These are phyloP conservation scores for Globisporangium orthogonon DNA, from an alignment of 352 stramenopile species.

Conservation along the genomic window DNA sequence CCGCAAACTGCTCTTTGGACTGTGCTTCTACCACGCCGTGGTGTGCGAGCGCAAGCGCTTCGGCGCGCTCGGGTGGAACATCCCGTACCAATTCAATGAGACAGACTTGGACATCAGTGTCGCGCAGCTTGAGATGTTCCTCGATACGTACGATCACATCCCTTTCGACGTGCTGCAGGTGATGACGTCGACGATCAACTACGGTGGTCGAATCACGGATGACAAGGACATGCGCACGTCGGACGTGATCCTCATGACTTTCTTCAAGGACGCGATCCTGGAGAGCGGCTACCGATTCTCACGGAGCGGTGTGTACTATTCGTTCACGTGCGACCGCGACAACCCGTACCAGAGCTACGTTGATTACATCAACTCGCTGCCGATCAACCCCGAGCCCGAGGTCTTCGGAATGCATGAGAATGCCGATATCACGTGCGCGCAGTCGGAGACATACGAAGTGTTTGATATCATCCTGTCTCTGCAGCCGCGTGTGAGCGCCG, in stretches of 20 bases:
- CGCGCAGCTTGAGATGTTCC: constrained; percentile 81
- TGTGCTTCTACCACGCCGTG: constrained; percentile 90
- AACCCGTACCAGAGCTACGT: constrained; percentile 82
- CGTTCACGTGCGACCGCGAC: constrained; percentile 63
- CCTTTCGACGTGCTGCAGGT: constrained; percentile 89
- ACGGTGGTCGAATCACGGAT: constrained; percentile 91
- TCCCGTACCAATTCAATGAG: constrained; percentile 97
- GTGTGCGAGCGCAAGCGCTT: constrained; percentile 94
- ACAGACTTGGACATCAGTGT: constrained; percentile 91
- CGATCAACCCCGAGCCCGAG: constrained; percentile 87
- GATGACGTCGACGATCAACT: constrained; percentile 94
- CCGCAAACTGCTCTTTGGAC: constrained; percentile 92
- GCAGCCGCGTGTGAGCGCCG: constrained; percentile 61
- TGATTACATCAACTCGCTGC: constrained; percentile 91
- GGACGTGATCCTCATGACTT: constrained; percentile 85
- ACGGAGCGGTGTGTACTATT: constrained; percentile 84
- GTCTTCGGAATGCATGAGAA: constrained; percentile 95
- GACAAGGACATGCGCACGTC: constrained; percentile 92
- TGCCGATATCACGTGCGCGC: constrained; percentile 89
- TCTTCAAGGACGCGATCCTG: constrained; percentile 83
- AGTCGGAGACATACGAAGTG: constrained; percentile 84
- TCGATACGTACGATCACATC: constrained; percentile 83
- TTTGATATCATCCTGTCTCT: constrained; percentile 86
- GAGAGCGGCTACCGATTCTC: constrained; percentile 75
- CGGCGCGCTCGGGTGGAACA: constrained; percentile 94